A percentile compares a stretch with the other conserved stretches of the same genome.
These are phyloP conservation scores for Lachancea sp. DNA, from an alignment of 805 yeast genomes.

Conservation along the genomic window DNA sequence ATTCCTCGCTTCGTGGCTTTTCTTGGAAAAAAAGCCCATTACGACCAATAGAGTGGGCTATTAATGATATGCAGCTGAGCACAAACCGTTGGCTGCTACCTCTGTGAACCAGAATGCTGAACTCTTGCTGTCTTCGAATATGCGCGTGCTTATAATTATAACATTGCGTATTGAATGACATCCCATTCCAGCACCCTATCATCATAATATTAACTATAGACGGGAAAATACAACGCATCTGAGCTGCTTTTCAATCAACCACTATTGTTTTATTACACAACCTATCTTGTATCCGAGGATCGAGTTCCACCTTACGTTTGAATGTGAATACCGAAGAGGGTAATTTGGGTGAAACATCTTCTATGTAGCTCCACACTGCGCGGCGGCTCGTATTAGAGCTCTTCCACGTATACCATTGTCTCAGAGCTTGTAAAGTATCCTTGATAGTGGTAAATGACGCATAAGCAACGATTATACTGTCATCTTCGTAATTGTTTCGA, in stretches of 20 bases:
- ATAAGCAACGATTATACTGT: slow-evolving; percentile 16
- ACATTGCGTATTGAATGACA: no score
- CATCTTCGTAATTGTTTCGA: slow-evolving; percentile 14
- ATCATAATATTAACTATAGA: no score
- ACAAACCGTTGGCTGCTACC: not conserved
- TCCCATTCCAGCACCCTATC: no score
- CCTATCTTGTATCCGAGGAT: not conserved
- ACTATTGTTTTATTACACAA: not conserved
- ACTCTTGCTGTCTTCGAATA: no score
- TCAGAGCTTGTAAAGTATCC: slow-evolving; percentile 10
- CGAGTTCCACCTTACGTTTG: not conserved
- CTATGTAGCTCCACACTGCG: slow-evolving; percentile 1
- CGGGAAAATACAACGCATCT: no score
- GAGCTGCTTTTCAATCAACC: not conserved
- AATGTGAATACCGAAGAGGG: slow-evolving; percentile 4
- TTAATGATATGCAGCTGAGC: not conserved
- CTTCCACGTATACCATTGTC: slow-evolving; percentile 8
- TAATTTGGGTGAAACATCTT: slow-evolving; percentile 7
- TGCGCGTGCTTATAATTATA: no score
- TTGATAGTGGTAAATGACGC: slow-evolving; percentile 12
- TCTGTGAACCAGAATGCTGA: no score
- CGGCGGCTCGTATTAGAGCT: not conserved
- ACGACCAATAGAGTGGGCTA: not conserved
- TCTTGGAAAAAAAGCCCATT: slow-evolving; percentile 29
- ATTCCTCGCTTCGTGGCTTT: slow-evolving; percentile 10